These are phyloP conservation scores for Lipomyces oligophaga DNA, from an alignment of 805 yeast species.

Conservation along the genomic window DNA sequence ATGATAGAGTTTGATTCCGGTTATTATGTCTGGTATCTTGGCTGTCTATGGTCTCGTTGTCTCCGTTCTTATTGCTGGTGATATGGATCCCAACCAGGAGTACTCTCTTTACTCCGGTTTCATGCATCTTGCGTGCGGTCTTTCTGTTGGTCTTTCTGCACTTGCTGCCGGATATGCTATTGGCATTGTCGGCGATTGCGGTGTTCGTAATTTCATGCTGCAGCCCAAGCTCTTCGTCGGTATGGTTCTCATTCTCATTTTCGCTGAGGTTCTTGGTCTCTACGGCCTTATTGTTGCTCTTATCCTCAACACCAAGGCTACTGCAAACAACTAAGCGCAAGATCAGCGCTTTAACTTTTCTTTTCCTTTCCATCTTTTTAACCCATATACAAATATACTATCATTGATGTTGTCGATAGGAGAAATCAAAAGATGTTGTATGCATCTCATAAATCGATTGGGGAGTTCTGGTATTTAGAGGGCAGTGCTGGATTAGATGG, in stretches of 20 bases:
- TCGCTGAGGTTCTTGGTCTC: constrained; percentile 90
- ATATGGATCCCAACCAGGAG: constrained; percentile 25
- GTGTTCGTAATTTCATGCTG: constrained; percentile 82
- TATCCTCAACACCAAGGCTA: constrained; percentile 95
- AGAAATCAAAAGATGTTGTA: too few relatives aligned
- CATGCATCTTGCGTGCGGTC: constrained; percentile 94
- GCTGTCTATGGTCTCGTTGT: constrained; percentile 98
- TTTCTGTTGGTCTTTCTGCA: constrained; percentile 94
- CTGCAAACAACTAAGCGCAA: constrained; percentile 42
- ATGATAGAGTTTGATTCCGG: constrained; percentile 63
- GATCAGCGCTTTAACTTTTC: not conserved
- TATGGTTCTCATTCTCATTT: constrained; percentile 80
- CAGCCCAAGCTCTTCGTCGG: constrained; percentile 88
- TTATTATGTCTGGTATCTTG: constrained; percentile 95
- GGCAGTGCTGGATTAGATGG: too few relatives aligned
- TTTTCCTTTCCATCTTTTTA: not conserved
- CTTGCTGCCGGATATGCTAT: constrained; percentile 95
- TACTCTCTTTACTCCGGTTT: constrained; percentile 80
- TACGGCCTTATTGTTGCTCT: constrained; percentile 98
- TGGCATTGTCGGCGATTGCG: constrained; percentile 91
- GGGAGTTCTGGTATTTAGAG: too few relatives aligned
- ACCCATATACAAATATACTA: not conserved
- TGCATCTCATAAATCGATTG: too few relatives aligned
- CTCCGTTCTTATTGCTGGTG: constrained; percentile 87
- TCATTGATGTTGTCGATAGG: too few relatives aligned